Evolutionary conservation across 129 eudicot species (phyloP).

Genomic region (Chrysanthemum lavandulifolium): DNA sequence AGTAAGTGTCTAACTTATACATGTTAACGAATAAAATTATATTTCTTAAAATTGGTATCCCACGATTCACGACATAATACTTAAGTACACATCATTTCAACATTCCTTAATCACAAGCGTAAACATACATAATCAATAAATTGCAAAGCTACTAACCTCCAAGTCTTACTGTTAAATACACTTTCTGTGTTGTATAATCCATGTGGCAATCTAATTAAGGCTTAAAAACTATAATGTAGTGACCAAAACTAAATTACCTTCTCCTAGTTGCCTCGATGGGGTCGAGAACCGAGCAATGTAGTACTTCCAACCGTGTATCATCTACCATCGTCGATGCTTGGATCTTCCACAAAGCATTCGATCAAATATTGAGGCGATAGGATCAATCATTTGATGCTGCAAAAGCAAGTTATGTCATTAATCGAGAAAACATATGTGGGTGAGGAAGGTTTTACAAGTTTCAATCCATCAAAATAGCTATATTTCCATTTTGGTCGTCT

Average conservation of each 20-base stretch:
- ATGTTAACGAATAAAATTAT: too few species aligned
- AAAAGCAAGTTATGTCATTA: slow-evolving; percentile 14
- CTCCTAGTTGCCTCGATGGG: slow-evolving; percentile 93
- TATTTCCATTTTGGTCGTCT: background rate
- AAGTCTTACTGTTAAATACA: too few species aligned
- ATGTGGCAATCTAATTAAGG: background rate
- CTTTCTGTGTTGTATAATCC: background rate
- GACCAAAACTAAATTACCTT: slow-evolving; percentile 45
- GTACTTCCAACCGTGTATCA: slow-evolving; percentile 57
- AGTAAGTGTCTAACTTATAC: too few species aligned
- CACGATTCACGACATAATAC: too few species aligned
- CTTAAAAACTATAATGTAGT: background rate
- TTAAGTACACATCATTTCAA: too few species aligned
- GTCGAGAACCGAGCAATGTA: slow-evolving; percentile 92
- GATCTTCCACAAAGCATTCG: slow-evolving; percentile 90
- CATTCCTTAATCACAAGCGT: too few species aligned
- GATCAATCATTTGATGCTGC: slow-evolving; percentile 91
- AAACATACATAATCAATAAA: too few species aligned
- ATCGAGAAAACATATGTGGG: background rate
- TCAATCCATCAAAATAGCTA: background rate
- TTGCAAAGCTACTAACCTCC: too few species aligned
- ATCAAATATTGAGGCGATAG: slow-evolving; percentile 70
- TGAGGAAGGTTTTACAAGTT: background rate
- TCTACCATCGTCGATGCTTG: slow-evolving; percentile 46
- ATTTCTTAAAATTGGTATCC: too few species aligned